phyloP scores from a whole-genome alignment of 441 rosid genomes.

The Monsonia emarginata region DNA sequence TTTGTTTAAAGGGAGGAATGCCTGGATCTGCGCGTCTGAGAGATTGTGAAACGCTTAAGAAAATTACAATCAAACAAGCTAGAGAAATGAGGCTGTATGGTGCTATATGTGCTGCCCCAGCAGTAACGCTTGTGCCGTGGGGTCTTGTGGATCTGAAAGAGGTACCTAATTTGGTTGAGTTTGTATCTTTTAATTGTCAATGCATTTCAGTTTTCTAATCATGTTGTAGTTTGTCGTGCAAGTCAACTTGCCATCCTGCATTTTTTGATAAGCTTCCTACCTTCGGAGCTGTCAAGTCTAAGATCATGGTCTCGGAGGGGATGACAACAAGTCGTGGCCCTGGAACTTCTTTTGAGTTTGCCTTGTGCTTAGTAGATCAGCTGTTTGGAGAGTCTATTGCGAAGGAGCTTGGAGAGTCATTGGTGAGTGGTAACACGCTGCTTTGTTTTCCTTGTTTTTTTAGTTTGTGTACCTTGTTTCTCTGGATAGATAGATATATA shows the following conservation, averaged over 20 bases:
- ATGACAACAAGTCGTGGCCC: constrained; percentile 94
- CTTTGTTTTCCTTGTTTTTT: neutral
- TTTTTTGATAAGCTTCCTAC: constrained; percentile 73
- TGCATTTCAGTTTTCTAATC: constrained; percentile 36
- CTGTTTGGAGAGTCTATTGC: constrained; percentile 70
- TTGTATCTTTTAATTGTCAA: neutral
- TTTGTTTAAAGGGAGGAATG: constrained; percentile 76
- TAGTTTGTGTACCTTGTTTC: too few relatives aligned
- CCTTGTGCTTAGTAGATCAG: constrained; percentile 67
- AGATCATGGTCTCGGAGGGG: constrained; percentile 71
- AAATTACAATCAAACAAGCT: constrained; percentile 65
- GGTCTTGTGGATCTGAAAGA: constrained; percentile 63
- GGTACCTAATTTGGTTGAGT: constrained; percentile 29
- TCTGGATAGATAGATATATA: too few relatives aligned
- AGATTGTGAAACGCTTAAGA: constrained; percentile 53
- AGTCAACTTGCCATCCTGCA: constrained; percentile 90
- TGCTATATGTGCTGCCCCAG: constrained; percentile 91
- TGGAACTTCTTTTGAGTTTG: constrained; percentile 79
- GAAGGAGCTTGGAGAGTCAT: constrained; percentile 41
- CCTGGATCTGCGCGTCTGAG: constrained; percentile 84
- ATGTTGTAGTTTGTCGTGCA: constrained; percentile 41
- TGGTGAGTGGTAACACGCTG: constrained; percentile 33
- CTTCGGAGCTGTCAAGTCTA: constrained; percentile 83
- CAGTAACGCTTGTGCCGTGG: constrained; percentile 91
- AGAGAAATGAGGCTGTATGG: constrained; percentile 63